Percentiles rank a stretch among this genome's conserved stretches.
Evolutionary conservation across 1,284 basidiomycete genomes (phyloP).

Genomic region (Tausonia pullulans): DNA sequence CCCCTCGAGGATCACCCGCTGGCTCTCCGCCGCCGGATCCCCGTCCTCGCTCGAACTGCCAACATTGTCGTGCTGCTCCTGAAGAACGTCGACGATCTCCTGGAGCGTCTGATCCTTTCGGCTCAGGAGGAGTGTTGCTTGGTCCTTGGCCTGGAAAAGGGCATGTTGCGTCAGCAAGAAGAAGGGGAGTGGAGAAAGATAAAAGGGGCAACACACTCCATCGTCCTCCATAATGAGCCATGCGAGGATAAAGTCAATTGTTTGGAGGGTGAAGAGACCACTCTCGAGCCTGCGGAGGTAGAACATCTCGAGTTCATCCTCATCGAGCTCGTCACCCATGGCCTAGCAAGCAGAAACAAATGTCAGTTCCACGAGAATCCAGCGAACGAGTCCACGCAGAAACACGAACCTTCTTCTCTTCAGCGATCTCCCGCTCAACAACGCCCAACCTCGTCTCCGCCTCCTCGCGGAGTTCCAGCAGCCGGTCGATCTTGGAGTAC

Average conservation of each 20-base stretch:
- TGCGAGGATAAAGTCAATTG: constrained; percentile 80
- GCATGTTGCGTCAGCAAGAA: not conserved
- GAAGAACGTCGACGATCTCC: constrained; percentile 25
- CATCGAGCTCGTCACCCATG: constrained; percentile 36
- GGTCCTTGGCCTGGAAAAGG: constrained; percentile 41
- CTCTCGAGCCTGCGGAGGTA: constrained; percentile 75
- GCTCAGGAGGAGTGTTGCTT: constrained; percentile 60
- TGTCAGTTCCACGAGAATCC: constrained; percentile 1
- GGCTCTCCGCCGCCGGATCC: not conserved
- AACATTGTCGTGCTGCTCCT: constrained; percentile 17
- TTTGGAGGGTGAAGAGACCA: constrained; percentile 80
- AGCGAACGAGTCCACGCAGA: not conserved
- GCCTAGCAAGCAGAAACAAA: not conserved
- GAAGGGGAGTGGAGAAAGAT: not conserved
- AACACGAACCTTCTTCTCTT: constrained; percentile 50
- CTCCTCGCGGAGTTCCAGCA: constrained; percentile 73
- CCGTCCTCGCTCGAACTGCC: not conserved
- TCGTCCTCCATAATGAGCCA: constrained; percentile 99
- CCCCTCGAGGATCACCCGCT: constrained; percentile 12
- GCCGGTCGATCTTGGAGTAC: constrained; percentile 86
- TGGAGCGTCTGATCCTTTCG: constrained; percentile 43
- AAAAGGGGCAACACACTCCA: constrained; percentile 49
- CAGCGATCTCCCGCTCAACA: constrained; percentile 52
- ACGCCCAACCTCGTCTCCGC: constrained; percentile 48
- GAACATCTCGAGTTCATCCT: constrained; percentile 60